Base-by-base conservation (phyloP, 805 yeast species). In the Saturnispora saitoi region DNA sequence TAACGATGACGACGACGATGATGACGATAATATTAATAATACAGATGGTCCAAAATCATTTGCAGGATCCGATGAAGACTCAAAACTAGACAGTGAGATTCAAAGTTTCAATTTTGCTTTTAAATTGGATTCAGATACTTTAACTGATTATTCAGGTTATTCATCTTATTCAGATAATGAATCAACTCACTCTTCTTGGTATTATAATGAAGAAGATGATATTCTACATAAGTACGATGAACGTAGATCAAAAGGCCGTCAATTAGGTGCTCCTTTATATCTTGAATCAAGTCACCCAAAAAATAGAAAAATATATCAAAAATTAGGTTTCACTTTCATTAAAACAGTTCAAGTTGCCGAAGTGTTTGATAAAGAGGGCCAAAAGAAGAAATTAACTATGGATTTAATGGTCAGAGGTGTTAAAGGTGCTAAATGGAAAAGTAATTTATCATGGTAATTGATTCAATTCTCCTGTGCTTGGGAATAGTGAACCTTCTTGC, bases 241-340 rank as follows among this genome's bases (percentile, higher is more conserved):
- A 51, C 55, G 49, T 53, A 62, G 54, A 54, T 45, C 52, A 43
- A 57, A 44, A 62, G 71, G 50, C 53, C 42, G 61, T 12, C 55
- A 63, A 45, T 49, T 60, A 14, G 68, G 68, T 26, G 63, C 65
- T 36, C 62, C 68, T 12, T 60, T 71, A 49, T 79, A 79, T 60
- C 69, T 79, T 52, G 85, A 79, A 61, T 70, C 78, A 43, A 76
- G 83, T 24, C 77, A 76, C 61, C 75, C 75, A 10, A 67, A 70
- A 48, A 79, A 78, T 58, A 66, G 78, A 32, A 66, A 64, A 48
- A 76, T 79, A 49, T 79, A 79, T 60, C 69, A 69, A 51, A 76
- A 76, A 58, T 64, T 77, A 55, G 83, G 81, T 17, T 79, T 77
- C 53, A 65, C 69, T 8, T 67, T 58, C 51, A 59, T 66, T 32